Conservation (phyloP, 2,329 filamentous ascomycete genomes). For the Sclerotiophoma versabilis region DNA sequence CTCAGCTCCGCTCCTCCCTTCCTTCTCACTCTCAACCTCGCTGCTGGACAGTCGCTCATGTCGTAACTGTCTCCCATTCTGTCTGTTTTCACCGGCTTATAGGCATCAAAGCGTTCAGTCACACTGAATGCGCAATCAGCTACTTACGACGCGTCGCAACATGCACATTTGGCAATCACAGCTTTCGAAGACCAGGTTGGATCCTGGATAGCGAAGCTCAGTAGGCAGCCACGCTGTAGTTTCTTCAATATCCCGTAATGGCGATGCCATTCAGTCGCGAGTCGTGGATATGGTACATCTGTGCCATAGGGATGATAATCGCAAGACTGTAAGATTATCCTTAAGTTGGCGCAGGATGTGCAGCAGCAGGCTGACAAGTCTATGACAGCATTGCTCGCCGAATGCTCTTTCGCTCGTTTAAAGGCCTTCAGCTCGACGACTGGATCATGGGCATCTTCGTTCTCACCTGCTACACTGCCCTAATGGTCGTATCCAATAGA, state of each 20-base stretch:
- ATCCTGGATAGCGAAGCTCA: constrained; percentile 1
- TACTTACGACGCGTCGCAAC: constrained; percentile 4
- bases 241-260: constrained; percentile 13
- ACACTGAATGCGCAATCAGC: background rate
- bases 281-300: constrained; percentile 57
- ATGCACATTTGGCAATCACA: constrained; percentile 2
- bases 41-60: background rate
- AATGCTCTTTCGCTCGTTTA: constrained; percentile 56
- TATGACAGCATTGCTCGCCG: constrained; percentile 52
- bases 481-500: constrained; percentile 58
- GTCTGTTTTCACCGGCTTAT: background rate
- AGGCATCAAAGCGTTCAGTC: background rate
- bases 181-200: background rate
- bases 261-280: constrained; percentile 48
- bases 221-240: background rate
- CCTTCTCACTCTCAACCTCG: background rate
- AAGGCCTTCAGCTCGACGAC: constrained; percentile 63
- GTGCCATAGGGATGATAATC: constrained; percentile 51
- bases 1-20: constrained; percentile 3
- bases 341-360: background rate
- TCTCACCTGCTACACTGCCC: constrained; percentile 56
- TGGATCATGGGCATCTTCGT: constrained; percentile 62
- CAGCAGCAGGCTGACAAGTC: constrained; percentile 8
- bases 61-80: background rate
- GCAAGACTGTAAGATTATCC: constrained; percentile 48